phyloP scores from a whole-genome alignment of 371 early-diverging fungal species.

The Mucor racemosus region DNA sequence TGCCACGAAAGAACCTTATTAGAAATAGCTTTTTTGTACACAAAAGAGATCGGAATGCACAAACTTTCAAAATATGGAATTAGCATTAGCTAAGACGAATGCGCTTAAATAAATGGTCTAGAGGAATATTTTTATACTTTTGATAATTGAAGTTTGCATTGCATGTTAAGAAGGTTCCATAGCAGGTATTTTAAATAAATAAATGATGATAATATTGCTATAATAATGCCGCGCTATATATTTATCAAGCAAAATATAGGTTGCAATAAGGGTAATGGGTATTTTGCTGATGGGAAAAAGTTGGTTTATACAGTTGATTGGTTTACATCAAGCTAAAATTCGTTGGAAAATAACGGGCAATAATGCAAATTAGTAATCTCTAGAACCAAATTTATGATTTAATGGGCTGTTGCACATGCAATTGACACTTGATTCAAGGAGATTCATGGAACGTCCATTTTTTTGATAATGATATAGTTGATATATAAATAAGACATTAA shows the following conservation, averaged over 20 bases:
- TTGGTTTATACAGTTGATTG: conserved; percentile 1
- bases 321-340: not conserved
- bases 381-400: not conserved
- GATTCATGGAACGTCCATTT: no score
- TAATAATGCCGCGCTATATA: not conserved
- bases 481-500: no score
- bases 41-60: not conserved
- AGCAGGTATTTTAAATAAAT: no score
- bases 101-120: not conserved
- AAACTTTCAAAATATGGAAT: not conserved
- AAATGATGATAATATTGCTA: no score
- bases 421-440: not conserved
- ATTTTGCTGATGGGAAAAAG: conserved; percentile 3
- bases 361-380: conserved; percentile 10
- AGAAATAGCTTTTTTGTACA: not conserved
- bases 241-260: not conserved
- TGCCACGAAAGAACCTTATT: not conserved
- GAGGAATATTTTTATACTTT: not conserved
- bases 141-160: no score
- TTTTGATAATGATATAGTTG: no score
- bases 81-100: not conserved
- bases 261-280: not conserved
- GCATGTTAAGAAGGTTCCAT: no score
- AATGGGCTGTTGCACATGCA: not conserved
- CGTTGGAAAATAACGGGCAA: conserved; percentile 3